Conservation (phyloP, 1,139 yeast genomes). For the Yarrowia galli region DNA sequence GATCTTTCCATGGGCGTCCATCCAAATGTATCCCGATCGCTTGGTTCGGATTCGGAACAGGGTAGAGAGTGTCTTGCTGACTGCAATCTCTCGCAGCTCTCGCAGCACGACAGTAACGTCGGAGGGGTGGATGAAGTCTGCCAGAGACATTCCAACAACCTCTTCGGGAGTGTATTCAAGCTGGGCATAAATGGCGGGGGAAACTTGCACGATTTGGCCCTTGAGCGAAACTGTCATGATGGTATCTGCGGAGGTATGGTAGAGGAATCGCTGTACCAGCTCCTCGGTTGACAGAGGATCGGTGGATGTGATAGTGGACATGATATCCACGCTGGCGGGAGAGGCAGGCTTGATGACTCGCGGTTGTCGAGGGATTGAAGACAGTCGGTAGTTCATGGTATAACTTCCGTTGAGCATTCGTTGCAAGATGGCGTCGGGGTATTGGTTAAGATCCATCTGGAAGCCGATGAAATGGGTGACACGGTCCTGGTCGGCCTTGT, state of each 20-base stretch:
- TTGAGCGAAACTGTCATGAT: constrained; percentile 29
- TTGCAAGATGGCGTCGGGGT: constrained; percentile 36
- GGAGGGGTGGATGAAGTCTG: constrained; percentile 33
- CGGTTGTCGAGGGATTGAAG: constrained; percentile 20
- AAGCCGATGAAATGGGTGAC: constrained; percentile 35
- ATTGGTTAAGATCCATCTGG: constrained; percentile 38
- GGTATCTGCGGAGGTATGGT: constrained; percentile 33
- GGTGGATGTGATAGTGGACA: constrained; percentile 28
- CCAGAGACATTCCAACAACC: constrained; percentile 7
- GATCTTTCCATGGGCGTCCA: constrained; percentile 27
- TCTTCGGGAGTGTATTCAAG: constrained; percentile 35
- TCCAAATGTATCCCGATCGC: constrained; percentile 34
- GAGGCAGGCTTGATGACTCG: constrained; percentile 15
- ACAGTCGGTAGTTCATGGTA: constrained; percentile 36
- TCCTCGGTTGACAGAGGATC: constrained; percentile 21
- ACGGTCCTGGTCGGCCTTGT: constrained; percentile 10
- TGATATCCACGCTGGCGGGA: constrained; percentile 6
- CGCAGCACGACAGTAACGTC: constrained; percentile 32
- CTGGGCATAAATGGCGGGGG: constrained; percentile 13
- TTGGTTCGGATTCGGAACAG: constrained; percentile 31
- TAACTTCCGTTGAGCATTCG: constrained; percentile 36
- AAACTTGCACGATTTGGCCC: constrained; percentile 29
- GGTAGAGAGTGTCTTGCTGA: constrained; percentile 2
- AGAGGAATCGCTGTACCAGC: constrained; percentile 35
- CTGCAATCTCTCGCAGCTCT: constrained; percentile 12